Base-by-base conservation (phyloP, 805 yeast genomes). In the Priceomyces castillae region DNA sequence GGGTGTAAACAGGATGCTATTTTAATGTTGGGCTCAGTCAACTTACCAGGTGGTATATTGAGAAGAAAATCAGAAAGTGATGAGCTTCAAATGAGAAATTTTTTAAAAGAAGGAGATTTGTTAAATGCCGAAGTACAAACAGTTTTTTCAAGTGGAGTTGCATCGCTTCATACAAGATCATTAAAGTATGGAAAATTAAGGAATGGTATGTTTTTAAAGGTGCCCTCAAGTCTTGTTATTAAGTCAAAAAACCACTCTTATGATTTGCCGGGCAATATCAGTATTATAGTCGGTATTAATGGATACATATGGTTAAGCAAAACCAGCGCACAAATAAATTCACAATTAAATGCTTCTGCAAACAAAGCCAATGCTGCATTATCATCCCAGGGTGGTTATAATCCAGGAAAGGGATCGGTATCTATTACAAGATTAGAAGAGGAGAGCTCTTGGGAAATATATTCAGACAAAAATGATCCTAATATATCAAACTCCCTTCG, bases 101-200 rank as follows among this genome's bases (percentile, higher is more conserved):
- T 90, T 57, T 70, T 94, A 53, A 94, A 94, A 60, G 99, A 95
- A 58, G 99, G 99, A 12, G 99, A 94, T 63, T 72, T 95, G 48
- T 72, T 94, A 46, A 94, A 94, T 60, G 96, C 97, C 34, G 99
- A 94, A 64, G 96, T 94, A 14, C 99, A 95, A 67, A 82, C 87
- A 12, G 71, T 90, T 33, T 92, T 79, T 62, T 81, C 80, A 51
- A 96, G 90, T 62, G 99, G 99, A 16, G 79, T 89, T 49, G 97
- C 97, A 0, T 84, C 96, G 1, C 69, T 94, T 47, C 99, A 94
- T 63, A 94, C 99, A 1, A 80, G 99, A 62, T 92, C 98, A 0
- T 72, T 95, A 49, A 88, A 90, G 59, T 94, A 94, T 61, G 99
- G 99, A 12, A 94, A 94, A 62, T 73, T 94, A 48, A 80, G 97